A percentile compares a stretch with the other conserved stretches of the same genome.
These are phyloP conservation scores for Glarea lozoyensis DNA, from an alignment of 495 filamentous ascomycete species.

Conservation along the genomic window DNA sequence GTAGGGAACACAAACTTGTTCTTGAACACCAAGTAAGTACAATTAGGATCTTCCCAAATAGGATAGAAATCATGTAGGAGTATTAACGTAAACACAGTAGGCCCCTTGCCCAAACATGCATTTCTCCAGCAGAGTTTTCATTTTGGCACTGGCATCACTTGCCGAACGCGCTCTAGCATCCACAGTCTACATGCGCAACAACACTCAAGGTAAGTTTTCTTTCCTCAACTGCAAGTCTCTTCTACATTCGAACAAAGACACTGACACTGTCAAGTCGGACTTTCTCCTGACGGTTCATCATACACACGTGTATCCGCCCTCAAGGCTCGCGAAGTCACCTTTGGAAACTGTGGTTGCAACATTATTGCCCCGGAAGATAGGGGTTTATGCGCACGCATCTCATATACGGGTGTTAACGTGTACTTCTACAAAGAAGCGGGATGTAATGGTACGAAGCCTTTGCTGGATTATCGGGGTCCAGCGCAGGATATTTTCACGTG, in stretches of 20 bases:
- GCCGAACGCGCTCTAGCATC: not conserved
- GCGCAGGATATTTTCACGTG: not conserved
- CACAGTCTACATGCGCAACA: not conserved
- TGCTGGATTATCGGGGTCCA: not conserved
- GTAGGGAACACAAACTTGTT: too few relatives aligned
- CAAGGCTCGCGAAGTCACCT: not conserved
- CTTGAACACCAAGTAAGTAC: too few relatives aligned
- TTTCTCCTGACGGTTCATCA: not conserved
- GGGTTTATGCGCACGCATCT: not conserved
- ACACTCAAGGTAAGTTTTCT: not conserved
- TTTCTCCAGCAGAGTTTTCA: not conserved
- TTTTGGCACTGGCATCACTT: not conserved
- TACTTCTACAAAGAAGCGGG: not conserved
- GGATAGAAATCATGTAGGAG: too few relatives aligned
- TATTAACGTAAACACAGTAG: too few relatives aligned
- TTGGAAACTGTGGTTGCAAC: constrained; percentile 1
- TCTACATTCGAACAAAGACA: not conserved
- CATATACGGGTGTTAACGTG: not conserved
- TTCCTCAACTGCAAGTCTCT: not conserved
- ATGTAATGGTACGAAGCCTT: not conserved
- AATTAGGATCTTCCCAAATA: too few relatives aligned
- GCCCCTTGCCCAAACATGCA: not conserved
- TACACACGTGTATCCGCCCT: not conserved
- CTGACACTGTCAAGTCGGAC: not conserved
- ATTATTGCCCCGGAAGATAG: not conserved